Conservation (phyloP, 345 rosid species). For the Mallotus nudiflorus region DNA sequence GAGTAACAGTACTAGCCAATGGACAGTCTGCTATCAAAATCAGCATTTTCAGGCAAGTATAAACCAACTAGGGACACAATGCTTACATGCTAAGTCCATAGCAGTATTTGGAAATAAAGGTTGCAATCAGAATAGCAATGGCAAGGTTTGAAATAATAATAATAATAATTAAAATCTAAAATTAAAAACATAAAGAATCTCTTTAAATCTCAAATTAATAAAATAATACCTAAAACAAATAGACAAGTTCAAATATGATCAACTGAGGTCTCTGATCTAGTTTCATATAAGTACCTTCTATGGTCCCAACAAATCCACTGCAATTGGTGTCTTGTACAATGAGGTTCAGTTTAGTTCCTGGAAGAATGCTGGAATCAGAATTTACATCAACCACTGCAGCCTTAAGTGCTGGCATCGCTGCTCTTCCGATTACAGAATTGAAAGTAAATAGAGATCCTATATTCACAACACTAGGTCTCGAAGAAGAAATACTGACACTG, state of each 20-base stretch:
- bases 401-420: conserved; percentile 55
- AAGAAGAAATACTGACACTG: conserved; percentile 36
- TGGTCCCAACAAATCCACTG: conserved; percentile 79
- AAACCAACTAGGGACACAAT: not conserved
- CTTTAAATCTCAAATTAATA: too few species aligned
- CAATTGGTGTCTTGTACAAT: conserved; percentile 64
- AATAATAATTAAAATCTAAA: not conserved
- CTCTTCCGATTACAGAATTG: conserved; percentile 75
- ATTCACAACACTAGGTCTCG: conserved; percentile 47
- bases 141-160: not conserved
- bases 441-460: conserved; percentile 76
- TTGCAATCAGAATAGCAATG: not conserved
- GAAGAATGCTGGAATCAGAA: conserved; percentile 57
- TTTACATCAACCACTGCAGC: conserved; percentile 77
- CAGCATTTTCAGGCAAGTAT: not conserved
- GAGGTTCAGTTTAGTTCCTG: conserved; percentile 46
- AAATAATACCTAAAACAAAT: not conserved
- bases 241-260: not conserved
- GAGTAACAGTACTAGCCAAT: not conserved
- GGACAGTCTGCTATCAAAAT: not conserved
- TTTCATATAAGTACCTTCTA: conserved; percentile 59
- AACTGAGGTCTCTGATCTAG: conserved; percentile 1
- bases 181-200: not conserved
- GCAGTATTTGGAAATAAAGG: not conserved
- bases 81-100: not conserved